These are phyloP conservation scores for Iberis pinnata DNA, from an alignment of 345 rosid genomes.

Conservation along the genomic window DNA sequence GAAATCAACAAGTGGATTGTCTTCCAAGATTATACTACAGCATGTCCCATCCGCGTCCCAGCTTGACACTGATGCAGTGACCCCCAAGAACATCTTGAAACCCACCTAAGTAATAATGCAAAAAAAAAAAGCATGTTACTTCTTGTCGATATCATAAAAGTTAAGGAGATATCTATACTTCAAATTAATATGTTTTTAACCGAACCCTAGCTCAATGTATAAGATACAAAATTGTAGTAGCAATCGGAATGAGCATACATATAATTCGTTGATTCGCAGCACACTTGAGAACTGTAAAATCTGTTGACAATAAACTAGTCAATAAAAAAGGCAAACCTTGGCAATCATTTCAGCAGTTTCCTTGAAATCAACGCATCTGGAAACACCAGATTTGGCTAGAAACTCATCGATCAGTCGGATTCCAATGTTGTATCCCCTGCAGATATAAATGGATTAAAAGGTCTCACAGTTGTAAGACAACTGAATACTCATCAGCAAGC, in stretches of 20 bases:
- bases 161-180: not conserved
- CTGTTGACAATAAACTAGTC: not conserved
- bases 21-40: slow-evolving; percentile 77
- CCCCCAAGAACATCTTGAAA: slow-evolving; percentile 92
- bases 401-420: slow-evolving; percentile 80
- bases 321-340: slow-evolving; percentile 38
- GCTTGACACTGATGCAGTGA: slow-evolving; percentile 70
- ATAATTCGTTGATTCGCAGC: not conserved
- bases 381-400: slow-evolving; percentile 78
- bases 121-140: not conserved
- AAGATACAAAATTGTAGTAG: not conserved
- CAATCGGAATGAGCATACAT: not conserved
- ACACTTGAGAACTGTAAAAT: not conserved
- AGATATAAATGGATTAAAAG: no score
- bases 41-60: slow-evolving; percentile 86
- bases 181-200: not conserved
- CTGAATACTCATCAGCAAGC: no score
- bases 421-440: slow-evolving; percentile 90
- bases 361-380: slow-evolving; percentile 83
- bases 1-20: slow-evolving; percentile 86
- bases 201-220: not conserved
- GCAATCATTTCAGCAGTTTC: slow-evolving; percentile 90
- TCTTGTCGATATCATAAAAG: not conserved
- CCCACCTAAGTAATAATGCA: slow-evolving; percentile 50
- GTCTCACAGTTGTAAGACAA: no score